Percentiles rank a stretch among this genome's conserved stretches.
Conservation (phyloP, 1,284 basidiomycete species). For the Microstroma glucosiphilum region DNA sequence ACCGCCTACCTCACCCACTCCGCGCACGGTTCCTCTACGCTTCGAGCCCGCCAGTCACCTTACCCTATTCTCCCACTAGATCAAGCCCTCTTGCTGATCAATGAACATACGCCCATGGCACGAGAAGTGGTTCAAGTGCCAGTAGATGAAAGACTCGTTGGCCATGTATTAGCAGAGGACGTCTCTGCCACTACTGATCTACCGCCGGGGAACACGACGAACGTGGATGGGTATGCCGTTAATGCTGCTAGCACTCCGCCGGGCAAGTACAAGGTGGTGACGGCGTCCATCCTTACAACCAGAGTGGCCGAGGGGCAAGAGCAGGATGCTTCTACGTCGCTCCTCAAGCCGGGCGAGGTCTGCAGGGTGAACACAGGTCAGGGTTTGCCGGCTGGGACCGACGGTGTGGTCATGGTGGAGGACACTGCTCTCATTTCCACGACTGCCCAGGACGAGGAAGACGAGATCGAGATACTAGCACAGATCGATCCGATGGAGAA, state of each 20-base stretch:
- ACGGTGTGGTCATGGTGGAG: conserved; percentile 84
- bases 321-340: too few relatives aligned
- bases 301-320: background rate
- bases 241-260: conserved; percentile 51
- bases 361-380: conserved; percentile 46
- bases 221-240: conserved; percentile 80
- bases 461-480: conserved; percentile 65
- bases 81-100: conserved; percentile 61
- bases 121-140: conserved; percentile 10
- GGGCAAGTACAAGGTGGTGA: conserved; percentile 67
- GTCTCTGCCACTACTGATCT: conserved; percentile 61
- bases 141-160: conserved; percentile 56
- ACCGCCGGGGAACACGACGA: conserved; percentile 60
- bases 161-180: conserved; percentile 69
- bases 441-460: conserved; percentile 60
- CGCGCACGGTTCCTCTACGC: conserved; percentile 8
- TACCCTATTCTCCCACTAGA: conserved; percentile 67
- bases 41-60: conserved; percentile 58
- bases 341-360: conserved; percentile 20
- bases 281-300: conserved; percentile 47
- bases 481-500: conserved; percentile 66
- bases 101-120: conserved; percentile 54
- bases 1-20: conserved; percentile 14
- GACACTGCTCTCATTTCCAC: conserved; percentile 66
- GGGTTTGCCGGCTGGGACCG: conserved; percentile 67